A percentile compares a stretch with the other conserved stretches of the same genome.
phyloP scores from a whole-genome alignment of 257 asterid species.

The Solanum bukasovii region DNA sequence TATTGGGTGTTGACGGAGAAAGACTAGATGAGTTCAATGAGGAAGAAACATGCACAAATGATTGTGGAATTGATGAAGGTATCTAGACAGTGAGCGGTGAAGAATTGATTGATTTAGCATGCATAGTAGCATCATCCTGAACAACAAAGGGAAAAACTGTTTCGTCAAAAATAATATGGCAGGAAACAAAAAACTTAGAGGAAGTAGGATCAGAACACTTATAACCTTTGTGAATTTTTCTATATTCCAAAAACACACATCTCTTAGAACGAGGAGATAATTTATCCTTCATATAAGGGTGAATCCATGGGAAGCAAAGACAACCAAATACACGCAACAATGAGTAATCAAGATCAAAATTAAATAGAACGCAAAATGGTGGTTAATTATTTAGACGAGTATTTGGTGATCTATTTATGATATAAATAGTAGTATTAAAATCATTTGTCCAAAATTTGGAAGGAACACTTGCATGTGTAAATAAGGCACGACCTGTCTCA shows the following conservation, averaged over 20 bases:
- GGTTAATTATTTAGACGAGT: background rate
- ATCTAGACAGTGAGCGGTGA: background rate
- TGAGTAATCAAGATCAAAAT: background rate
- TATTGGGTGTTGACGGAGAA: background rate
- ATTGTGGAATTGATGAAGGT: background rate
- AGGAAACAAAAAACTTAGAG: background rate
- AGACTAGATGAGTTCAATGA: background rate
- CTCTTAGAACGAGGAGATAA: background rate
- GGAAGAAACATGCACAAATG: background rate
- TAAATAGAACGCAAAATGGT: background rate
- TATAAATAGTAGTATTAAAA: background rate
- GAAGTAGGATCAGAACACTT: background rate
- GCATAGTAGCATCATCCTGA: background rate
- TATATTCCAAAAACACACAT: background rate
- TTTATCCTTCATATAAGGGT: background rate
- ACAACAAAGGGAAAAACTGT: background rate
- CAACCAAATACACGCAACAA: background rate
- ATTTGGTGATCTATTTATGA: background rate
- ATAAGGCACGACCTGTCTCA: background rate
- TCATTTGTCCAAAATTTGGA: background rate
- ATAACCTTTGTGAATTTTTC: background rate
- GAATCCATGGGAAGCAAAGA: background rate
- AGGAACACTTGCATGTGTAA: background rate
- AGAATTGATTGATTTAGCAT: background rate
- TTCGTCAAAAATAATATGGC: too few species aligned